A percentile compares a stretch with the other conserved stretches of the same genome.
Conservation (phyloP, 2,329 filamentous ascomycete genomes). For the Arthroderma sp. region DNA sequence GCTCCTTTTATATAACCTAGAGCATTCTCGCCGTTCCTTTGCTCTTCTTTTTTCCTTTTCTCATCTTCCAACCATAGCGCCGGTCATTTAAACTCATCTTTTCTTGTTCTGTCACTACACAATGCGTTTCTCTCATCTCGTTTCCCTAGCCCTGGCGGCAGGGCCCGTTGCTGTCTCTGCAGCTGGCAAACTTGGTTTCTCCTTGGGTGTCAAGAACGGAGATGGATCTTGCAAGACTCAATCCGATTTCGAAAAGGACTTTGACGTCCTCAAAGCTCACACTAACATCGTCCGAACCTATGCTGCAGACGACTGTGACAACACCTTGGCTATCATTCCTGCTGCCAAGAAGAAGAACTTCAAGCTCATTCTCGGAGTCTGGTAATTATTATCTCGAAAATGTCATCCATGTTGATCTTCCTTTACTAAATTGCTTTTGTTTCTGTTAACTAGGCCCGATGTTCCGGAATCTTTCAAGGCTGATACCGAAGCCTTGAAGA, state of each 20-base stretch:
- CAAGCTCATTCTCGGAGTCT: constrained; percentile 57
- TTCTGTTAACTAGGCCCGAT: constrained; percentile 39
- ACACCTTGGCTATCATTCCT: constrained; percentile 48
- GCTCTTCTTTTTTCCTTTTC: constrained; percentile 2
- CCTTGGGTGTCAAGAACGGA: constrained; percentile 51
- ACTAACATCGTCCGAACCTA: constrained; percentile 53
- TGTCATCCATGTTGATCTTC: too few relatives aligned
- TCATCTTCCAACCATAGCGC: not conserved
- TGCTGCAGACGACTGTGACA: constrained; percentile 53
- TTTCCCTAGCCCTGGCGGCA: constrained; percentile 29
- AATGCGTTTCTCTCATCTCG: constrained; percentile 34
- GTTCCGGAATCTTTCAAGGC: constrained; percentile 47
- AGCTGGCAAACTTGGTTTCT: constrained; percentile 50
- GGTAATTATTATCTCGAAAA: constrained; percentile 29
- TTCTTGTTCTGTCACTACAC: constrained; percentile 10
- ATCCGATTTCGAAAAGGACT: constrained; percentile 52
- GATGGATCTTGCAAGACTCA: constrained; percentile 50
- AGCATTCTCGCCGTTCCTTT: constrained; percentile 2
- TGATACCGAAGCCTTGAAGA: constrained; percentile 47
- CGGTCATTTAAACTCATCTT: not conserved
- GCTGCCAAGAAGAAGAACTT: constrained; percentile 52
- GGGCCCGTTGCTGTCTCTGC: constrained; percentile 38
- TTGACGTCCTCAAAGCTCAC: constrained; percentile 43
- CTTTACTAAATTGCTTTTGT: not conserved
- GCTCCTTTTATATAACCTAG: constrained; percentile 1